phyloP scores from a whole-genome alignment of 495 filamentous ascomycete species.

The Penicillium steckii region DNA sequence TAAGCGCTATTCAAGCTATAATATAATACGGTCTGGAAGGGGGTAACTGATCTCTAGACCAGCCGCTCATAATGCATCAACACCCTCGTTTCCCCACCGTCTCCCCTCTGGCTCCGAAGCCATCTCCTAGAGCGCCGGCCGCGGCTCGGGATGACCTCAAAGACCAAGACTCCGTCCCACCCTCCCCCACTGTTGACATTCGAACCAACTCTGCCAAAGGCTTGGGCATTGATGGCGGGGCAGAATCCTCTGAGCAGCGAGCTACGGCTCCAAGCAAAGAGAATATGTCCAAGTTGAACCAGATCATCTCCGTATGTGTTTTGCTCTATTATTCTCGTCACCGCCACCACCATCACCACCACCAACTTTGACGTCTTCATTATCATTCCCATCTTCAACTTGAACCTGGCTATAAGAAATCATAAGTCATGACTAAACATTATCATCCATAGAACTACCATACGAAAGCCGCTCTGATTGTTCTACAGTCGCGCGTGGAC shows the following conservation, averaged over 20 bases:
- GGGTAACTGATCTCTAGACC: neutral
- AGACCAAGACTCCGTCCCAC: slow-evolving; percentile 50
- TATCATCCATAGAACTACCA: slow-evolving; percentile 71
- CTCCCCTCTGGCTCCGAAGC: slow-evolving; percentile 59
- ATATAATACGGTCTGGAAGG: neutral
- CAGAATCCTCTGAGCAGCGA: slow-evolving; percentile 42
- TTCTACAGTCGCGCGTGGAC: slow-evolving; percentile 74
- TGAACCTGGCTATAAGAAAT: neutral
- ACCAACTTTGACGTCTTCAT: slow-evolving; percentile 3
- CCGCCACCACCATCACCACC: neutral
- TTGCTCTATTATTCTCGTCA: slow-evolving; percentile 2
- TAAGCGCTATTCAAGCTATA: slow-evolving; percentile 8
- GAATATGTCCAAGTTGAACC: slow-evolving; percentile 73
- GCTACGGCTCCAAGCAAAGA: slow-evolving; percentile 47
- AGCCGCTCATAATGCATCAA: slow-evolving; percentile 70
- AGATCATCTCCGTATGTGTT: slow-evolving; percentile 82
- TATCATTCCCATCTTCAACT: slow-evolving; percentile 2
- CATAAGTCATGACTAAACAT: neutral
- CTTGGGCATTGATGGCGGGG: slow-evolving; percentile 40
- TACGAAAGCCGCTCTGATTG: slow-evolving; percentile 81
- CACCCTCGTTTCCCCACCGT: slow-evolving; percentile 66
- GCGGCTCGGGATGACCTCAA: slow-evolving; percentile 68
- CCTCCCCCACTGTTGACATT: slow-evolving; percentile 33
- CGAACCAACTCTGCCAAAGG: slow-evolving; percentile 40
- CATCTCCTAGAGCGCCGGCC: slow-evolving; percentile 60